Conservation (phyloP, 345 rosid species). For the Odontarrhena argentea region DNA sequence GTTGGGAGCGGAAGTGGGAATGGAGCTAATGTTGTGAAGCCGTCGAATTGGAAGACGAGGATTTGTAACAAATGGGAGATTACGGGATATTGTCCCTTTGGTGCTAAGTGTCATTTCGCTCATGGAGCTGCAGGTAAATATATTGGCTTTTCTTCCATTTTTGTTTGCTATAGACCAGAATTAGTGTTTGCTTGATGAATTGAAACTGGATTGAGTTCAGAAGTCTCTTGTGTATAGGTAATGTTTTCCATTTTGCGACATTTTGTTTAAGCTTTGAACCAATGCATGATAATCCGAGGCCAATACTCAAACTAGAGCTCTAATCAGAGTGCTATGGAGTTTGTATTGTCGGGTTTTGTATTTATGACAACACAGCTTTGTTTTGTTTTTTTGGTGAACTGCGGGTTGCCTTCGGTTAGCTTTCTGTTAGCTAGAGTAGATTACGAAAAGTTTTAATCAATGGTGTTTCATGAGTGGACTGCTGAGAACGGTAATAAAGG, state of each 20-base stretch:
- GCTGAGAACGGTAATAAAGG: constrained; percentile 9
- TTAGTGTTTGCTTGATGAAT: constrained; percentile 7
- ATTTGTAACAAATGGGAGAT: constrained; percentile 98
- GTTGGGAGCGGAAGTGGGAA: constrained; percentile 40
- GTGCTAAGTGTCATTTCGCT: constrained; percentile 95
- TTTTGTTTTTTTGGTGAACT: constrained; percentile 1
- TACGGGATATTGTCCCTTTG: constrained; percentile 94
- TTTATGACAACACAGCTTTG: background rate
- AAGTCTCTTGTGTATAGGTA: constrained; percentile 5
- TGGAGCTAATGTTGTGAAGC: constrained; percentile 59
- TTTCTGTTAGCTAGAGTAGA: background rate
- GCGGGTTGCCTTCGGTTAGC: background rate
- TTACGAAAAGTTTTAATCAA: background rate
- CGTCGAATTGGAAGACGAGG: constrained; percentile 96
- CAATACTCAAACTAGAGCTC: constrained; percentile 6
- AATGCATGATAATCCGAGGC: background rate
- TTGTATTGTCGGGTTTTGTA: background rate
- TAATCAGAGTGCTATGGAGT: background rate
- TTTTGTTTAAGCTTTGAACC: background rate
- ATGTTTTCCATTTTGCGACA: background rate
- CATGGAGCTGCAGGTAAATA: constrained; percentile 81
- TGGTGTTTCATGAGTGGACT: constrained; percentile 5
- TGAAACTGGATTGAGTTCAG: background rate
- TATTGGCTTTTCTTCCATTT: background rate
- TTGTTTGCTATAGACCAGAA: background rate